phyloP scores from a whole-genome alignment of 352 stramenopile genomes.

The Aphanomyces astaci region DNA sequence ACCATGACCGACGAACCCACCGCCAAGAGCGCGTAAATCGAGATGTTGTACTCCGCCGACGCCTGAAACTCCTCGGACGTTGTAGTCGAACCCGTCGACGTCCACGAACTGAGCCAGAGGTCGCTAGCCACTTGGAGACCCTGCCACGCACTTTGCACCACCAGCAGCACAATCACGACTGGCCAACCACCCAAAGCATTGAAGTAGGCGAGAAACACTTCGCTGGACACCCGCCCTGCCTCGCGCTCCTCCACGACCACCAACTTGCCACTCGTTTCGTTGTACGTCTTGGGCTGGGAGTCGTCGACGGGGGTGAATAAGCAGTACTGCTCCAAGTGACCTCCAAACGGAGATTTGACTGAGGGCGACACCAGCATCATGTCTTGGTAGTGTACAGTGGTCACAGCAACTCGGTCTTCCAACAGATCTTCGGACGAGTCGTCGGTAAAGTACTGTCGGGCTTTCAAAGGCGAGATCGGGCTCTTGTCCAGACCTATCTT shows the following conservation, averaged over 20 bases:
- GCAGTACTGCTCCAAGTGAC: not conserved
- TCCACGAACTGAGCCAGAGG: conserved; percentile 6
- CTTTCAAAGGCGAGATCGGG: not conserved
- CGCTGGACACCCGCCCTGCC: not conserved
- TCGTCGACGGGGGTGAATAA: not conserved
- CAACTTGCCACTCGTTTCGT: not conserved
- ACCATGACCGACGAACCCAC: not conserved
- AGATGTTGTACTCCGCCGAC: not conserved
- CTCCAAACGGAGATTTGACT: not conserved
- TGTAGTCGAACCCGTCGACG: not conserved
- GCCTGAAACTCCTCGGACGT: not conserved
- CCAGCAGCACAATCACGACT: not conserved
- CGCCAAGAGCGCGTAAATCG: not conserved
- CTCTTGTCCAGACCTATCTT: not conserved
- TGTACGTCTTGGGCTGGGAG: not conserved
- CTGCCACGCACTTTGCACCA: not conserved
- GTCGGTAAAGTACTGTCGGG: not conserved
- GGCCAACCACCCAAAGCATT: not conserved
- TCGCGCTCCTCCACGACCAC: not conserved
- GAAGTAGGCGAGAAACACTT: not conserved
- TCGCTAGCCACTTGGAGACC: conserved; percentile 3
- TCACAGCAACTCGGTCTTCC: not conserved
- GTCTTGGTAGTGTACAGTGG: not conserved
- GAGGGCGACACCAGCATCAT: conserved; percentile 1
- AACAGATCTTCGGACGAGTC: not conserved